phyloP scores from a whole-genome alignment of 371 early-diverging fungal genomes.

The Dichotomocladium elegans region DNA sequence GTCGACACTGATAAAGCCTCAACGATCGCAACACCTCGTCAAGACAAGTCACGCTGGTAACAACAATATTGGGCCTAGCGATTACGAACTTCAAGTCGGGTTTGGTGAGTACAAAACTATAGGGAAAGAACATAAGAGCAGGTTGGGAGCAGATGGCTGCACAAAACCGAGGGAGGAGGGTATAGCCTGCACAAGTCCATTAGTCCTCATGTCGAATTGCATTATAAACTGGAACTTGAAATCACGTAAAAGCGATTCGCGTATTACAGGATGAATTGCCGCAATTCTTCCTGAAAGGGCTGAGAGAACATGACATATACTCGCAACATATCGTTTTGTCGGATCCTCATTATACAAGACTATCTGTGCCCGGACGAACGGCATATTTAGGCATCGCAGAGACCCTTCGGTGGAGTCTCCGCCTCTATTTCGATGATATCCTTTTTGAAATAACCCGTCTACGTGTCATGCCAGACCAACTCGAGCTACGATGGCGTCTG shows the following conservation, averaged over 20 bases:
- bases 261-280: conserved; percentile 45
- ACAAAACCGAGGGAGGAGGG: too few relatives aligned
- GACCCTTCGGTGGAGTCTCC: conserved; percentile 49
- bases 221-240: too few relatives aligned
- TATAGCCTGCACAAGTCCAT: too few relatives aligned
- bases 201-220: neutral
- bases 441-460: conserved; percentile 30
- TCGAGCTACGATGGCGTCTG: conserved; percentile 54
- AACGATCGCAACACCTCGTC: neutral
- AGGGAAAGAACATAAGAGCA: neutral
- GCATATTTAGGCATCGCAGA: conserved; percentile 47
- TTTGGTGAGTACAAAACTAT: conserved; percentile 1
- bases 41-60: neutral
- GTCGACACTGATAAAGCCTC: neutral
- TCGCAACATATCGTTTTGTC: conserved; percentile 41
- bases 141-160: too few relatives aligned
- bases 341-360: conserved; percentile 52
- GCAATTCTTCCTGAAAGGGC: conserved; percentile 38
- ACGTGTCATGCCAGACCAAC: conserved; percentile 29
- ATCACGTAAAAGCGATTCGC: conserved; percentile 46
- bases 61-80: conserved; percentile 15
- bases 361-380: conserved; percentile 44
- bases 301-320: conserved; percentile 42
- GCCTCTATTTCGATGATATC: conserved; percentile 45
- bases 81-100: conserved; percentile 33